Conservation (phyloP, 805 yeast species). For the Millerago galiae region DNA sequence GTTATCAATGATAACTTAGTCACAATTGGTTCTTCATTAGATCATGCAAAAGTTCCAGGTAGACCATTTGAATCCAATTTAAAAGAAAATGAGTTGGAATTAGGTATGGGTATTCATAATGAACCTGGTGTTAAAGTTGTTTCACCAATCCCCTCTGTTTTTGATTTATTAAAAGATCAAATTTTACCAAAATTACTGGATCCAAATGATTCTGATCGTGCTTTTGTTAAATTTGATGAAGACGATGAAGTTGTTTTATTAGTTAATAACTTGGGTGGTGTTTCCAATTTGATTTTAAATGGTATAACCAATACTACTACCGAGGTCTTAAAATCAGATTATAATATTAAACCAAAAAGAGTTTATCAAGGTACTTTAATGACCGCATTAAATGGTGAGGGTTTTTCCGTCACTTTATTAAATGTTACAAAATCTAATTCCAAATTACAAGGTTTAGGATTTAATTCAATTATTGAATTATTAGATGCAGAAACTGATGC, state of each 20-base stretch:
- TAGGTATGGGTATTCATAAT: constrained; percentile 95
- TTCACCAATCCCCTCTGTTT: constrained; percentile 60
- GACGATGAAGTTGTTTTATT: constrained; percentile 66
- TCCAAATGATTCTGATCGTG: constrained; percentile 64
- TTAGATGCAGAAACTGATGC: constrained; percentile 73
- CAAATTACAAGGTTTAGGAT: constrained; percentile 22
- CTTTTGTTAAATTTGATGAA: constrained; percentile 62
- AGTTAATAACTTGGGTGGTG: constrained; percentile 86
- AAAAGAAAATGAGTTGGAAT: constrained; percentile 62
- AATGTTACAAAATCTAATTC: constrained; percentile 52
- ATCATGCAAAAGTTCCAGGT: constrained; percentile 88
- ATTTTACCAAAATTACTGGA: constrained; percentile 60
- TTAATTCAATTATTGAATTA: constrained; percentile 38
- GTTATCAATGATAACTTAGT: constrained; percentile 60
- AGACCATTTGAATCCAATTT: constrained; percentile 51
- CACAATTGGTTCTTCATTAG: constrained; percentile 85
- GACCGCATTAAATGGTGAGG: constrained; percentile 89
- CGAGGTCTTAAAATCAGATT: constrained; percentile 43
- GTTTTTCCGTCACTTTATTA: constrained; percentile 78
- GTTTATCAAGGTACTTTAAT: constrained; percentile 72
- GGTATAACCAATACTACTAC: constrained; percentile 62
- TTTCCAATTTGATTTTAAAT: constrained; percentile 71
- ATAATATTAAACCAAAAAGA: constrained; percentile 58
- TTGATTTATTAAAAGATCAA: constrained; percentile 45
- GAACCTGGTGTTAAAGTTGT: constrained; percentile 73